Evolutionary conservation across 73 alveolate species (phyloP).

Genomic region (Uronychia binucleata): DNA sequence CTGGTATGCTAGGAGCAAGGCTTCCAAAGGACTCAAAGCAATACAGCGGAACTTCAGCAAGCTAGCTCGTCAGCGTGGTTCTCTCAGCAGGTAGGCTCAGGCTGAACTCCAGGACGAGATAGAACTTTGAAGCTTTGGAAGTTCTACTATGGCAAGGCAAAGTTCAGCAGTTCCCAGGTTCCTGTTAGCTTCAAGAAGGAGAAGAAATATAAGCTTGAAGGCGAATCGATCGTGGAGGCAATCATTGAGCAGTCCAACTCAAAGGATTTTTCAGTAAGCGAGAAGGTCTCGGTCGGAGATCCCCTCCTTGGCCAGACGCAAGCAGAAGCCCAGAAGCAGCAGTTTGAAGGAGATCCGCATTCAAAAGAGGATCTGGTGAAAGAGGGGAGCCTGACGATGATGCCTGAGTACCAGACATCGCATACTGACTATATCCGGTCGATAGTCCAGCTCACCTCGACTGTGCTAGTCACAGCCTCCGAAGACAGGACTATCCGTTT

Average conservation of each 20-base stretch:
- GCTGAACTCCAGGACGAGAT: background rate
- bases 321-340: too few species aligned
- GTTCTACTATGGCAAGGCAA: background rate
- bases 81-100: constrained; percentile 1
- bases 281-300: too few species aligned
- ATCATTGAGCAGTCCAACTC: too few species aligned
- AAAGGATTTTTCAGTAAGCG: too few species aligned
- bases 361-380: too few species aligned
- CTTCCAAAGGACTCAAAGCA: background rate
- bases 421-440: constrained; percentile 9
- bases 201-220: too few species aligned
- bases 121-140: background rate
- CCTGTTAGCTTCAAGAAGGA: too few species aligned
- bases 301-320: too few species aligned
- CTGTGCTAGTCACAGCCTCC: background rate
- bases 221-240: too few species aligned
- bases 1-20: background rate
- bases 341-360: too few species aligned
- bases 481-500: constrained; percentile 6
- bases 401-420: background rate
- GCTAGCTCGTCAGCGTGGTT: background rate
- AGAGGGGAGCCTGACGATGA: background rate
- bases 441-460: background rate
- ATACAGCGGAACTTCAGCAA: too few species aligned
- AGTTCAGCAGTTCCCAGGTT: too few species aligned